Percentiles rank a stretch among this genome's conserved stretches.
phyloP scores from a whole-genome alignment of 2,329 filamentous ascomycete species.

The Xylaria sp. region DNA sequence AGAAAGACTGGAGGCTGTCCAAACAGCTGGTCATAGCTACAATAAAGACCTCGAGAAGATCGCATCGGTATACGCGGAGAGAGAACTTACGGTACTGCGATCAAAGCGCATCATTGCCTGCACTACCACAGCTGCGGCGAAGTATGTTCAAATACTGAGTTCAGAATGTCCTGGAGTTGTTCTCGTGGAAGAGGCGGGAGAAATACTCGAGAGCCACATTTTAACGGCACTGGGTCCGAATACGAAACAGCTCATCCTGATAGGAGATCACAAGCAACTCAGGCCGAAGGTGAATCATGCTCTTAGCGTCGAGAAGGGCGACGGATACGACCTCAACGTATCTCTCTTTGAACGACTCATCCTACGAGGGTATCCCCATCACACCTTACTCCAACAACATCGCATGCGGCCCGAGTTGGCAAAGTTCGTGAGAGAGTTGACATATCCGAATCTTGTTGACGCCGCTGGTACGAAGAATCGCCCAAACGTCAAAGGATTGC shows the following conservation, averaged over 20 bases:
- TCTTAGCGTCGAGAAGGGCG: slow-evolving; percentile 70
- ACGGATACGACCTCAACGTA: slow-evolving; percentile 73
- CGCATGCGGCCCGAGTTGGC: slow-evolving; percentile 78
- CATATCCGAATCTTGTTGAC: slow-evolving; percentile 72
- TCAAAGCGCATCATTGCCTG: slow-evolving; percentile 71
- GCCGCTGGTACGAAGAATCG: slow-evolving; percentile 59
- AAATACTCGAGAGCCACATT: slow-evolving; percentile 42
- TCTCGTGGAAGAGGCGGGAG: slow-evolving; percentile 57
- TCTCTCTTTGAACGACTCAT: slow-evolving; percentile 78
- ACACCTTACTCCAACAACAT: slow-evolving; percentile 70
- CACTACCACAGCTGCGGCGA: slow-evolving; percentile 76
- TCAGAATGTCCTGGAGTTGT: slow-evolving; percentile 66
- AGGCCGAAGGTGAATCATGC: slow-evolving; percentile 73
- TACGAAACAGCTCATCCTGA: slow-evolving; percentile 68
- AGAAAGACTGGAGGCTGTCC: slow-evolving; percentile 10
- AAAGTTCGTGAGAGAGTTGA: slow-evolving; percentile 64
- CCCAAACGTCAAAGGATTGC: slow-evolving; percentile 64
- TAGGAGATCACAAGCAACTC: slow-evolving; percentile 80
- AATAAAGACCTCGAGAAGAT: slow-evolving; percentile 56
- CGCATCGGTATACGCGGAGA: slow-evolving; percentile 52
- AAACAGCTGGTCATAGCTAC: slow-evolving; percentile 48
- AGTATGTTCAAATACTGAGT: slow-evolving; percentile 63
- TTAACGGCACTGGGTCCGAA: slow-evolving; percentile 38
- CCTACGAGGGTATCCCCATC: slow-evolving; percentile 62
- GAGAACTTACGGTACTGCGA: slow-evolving; percentile 17